A percentile compares a stretch with the other conserved stretches of the same genome.
phyloP scores from a whole-genome alignment of 1,284 basidiomycete species.

The Inonotus hispidus region DNA sequence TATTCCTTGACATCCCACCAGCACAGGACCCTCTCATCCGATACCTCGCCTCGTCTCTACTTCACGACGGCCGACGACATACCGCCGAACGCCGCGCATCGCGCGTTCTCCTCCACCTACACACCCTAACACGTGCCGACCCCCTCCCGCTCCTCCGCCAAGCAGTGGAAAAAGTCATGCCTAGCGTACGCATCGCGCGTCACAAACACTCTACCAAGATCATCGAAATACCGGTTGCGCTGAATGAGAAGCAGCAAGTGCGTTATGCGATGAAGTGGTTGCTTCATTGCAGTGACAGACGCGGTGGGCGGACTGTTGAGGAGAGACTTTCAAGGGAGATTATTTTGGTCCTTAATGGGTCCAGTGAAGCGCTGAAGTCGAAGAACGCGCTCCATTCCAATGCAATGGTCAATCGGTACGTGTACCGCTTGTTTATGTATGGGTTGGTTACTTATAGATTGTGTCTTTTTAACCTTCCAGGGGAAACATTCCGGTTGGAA shows the following conservation, averaged over 20 bases:
- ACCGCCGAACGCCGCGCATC: slow-evolving; percentile 56
- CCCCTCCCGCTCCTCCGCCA: slow-evolving; percentile 74
- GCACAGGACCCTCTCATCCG: slow-evolving; percentile 71
- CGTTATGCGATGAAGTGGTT: slow-evolving; percentile 64
- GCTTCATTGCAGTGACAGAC: slow-evolving; percentile 48
- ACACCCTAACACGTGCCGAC: slow-evolving; percentile 66
- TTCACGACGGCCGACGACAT: slow-evolving; percentile 64
- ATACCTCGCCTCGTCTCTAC: slow-evolving; percentile 64
- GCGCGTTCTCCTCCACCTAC: slow-evolving; percentile 63
- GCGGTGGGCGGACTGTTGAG: slow-evolving; percentile 48
- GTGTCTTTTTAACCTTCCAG: background rate
- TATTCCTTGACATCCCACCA: slow-evolving; percentile 56
- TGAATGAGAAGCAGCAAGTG: slow-evolving; percentile 75
- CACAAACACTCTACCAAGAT: slow-evolving; percentile 57
- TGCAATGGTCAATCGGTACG: slow-evolving; percentile 80
- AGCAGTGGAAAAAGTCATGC: slow-evolving; percentile 62
- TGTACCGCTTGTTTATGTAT: slow-evolving; percentile 18
- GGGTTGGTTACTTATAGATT: background rate
- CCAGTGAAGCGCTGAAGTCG: slow-evolving; percentile 47
- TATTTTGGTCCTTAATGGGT: slow-evolving; percentile 59
- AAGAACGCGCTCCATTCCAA: slow-evolving; percentile 61
- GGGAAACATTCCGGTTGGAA: slow-evolving; percentile 7
- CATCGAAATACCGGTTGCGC: slow-evolving; percentile 57
- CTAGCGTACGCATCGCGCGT: slow-evolving; percentile 51
- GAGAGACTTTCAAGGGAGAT: slow-evolving; percentile 74